phyloP scores from a whole-genome alignment of 208 protist species.

The Polymyxa betae region DNA sequence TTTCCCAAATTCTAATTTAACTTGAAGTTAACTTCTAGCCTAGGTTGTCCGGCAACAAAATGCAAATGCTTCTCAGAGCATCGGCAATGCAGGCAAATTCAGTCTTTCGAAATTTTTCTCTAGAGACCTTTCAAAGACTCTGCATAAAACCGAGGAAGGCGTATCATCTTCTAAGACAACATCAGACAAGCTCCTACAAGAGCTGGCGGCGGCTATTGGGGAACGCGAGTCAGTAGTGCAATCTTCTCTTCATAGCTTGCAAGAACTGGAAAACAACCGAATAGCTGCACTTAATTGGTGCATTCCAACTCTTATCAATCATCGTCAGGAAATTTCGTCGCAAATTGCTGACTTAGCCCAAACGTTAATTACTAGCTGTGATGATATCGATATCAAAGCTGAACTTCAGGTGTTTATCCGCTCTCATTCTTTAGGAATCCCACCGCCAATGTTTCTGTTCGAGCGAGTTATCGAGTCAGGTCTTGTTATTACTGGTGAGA shows the following conservation, averaged over 20 bases:
- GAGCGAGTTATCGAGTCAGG: background rate
- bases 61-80: background rate
- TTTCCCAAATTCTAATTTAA: background rate
- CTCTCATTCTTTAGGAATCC: background rate
- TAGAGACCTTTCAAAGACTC: conserved; percentile 8
- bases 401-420: background rate
- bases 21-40: background rate
- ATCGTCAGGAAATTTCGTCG: background rate
- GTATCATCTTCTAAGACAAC: background rate
- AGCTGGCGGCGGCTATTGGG: conserved; percentile 2
- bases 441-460: background rate
- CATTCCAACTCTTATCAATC: conserved; percentile 5
- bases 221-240: conserved; percentile 1
- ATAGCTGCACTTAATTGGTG: conserved; percentile 17
- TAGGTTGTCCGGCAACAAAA: background rate
- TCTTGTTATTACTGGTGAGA: background rate
- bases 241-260: background rate
- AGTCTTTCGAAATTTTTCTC: background rate
- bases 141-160: conserved; percentile 2
- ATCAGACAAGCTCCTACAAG: background rate
- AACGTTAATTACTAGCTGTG: background rate
- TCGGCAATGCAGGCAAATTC: background rate
- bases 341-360: conserved; percentile 49
- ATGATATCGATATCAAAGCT: background rate
- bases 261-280: conserved; percentile 2